These are phyloP conservation scores for Fusarium nisikadoi DNA, from an alignment of 2,329 filamentous ascomycete species.

Conservation along the genomic window DNA sequence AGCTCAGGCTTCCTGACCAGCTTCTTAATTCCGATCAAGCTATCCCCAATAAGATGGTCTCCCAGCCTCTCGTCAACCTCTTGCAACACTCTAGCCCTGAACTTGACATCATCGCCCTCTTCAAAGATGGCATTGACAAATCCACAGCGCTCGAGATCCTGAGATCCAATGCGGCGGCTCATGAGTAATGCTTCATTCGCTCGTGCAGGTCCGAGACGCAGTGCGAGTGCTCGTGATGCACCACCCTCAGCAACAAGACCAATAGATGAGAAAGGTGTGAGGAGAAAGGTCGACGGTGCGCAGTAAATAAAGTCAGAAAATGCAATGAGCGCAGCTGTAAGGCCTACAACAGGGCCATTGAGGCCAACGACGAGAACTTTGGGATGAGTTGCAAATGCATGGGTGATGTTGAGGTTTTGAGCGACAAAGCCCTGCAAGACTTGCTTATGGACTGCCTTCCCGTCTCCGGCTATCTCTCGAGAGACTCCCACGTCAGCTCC, in stretches of 20 bases:
- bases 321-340: slow-evolving; percentile 83
- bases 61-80: slow-evolving; percentile 88
- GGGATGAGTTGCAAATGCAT: slow-evolving; percentile 91
- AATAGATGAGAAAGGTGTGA: slow-evolving; percentile 91
- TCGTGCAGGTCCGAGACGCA: slow-evolving; percentile 80
- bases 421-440: slow-evolving; percentile 79
- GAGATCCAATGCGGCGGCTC: slow-evolving; percentile 78
- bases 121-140: slow-evolving; percentile 88
- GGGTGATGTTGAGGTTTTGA: slow-evolving; percentile 89
- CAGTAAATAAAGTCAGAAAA: slow-evolving; percentile 95
- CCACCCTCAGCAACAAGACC: slow-evolving; percentile 92
- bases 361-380: slow-evolving; percentile 93
- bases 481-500: slow-evolving; percentile 80
- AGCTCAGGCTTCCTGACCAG: slow-evolving; percentile 79
- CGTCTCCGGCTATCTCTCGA: slow-evolving; percentile 54
- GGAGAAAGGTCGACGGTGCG: slow-evolving; percentile 81
- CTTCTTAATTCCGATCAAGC: slow-evolving; percentile 84
- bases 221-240: slow-evolving; percentile 80
- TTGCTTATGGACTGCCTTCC: slow-evolving; percentile 56
- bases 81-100: slow-evolving; percentile 75
- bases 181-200: slow-evolving; percentile 95
- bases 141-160: slow-evolving; percentile 79
- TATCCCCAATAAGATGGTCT: slow-evolving; percentile 80
- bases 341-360: slow-evolving; percentile 90
- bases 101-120: slow-evolving; percentile 73